These are phyloP conservation scores for Colletotrichum cereale DNA, from an alignment of 2,329 filamentous ascomycete species.

Conservation along the genomic window DNA sequence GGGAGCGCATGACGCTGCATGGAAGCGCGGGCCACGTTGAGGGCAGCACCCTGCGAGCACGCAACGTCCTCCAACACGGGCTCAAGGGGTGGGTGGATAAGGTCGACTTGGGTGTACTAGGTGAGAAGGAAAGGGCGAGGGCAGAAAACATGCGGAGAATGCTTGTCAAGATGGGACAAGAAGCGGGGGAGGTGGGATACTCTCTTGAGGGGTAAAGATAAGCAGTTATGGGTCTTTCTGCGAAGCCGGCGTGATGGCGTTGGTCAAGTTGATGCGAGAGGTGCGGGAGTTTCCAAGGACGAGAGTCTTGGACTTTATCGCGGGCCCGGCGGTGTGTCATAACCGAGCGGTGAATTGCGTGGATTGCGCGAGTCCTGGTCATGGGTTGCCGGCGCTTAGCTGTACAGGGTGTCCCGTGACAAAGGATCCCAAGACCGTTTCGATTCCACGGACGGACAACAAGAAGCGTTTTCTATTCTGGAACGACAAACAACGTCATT, in stretches of 20 bases:
- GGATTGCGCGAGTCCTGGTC: constrained; percentile 27
- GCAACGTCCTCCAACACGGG: constrained; percentile 82
- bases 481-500: constrained; percentile 9
- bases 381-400: constrained; percentile 30
- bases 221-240: constrained; percentile 19
- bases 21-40: constrained; percentile 75
- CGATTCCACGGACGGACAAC: neutral
- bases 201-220: constrained; percentile 60
- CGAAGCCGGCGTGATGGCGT: neutral
- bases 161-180: constrained; percentile 71
- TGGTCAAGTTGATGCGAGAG: constrained; percentile 8
- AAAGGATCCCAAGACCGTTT: neutral
- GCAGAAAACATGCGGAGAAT: constrained; percentile 75
- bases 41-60: constrained; percentile 68
- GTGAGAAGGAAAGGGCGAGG: constrained; percentile 56
- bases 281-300: constrained; percentile 24
- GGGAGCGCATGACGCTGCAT: constrained; percentile 78
- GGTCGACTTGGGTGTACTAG: constrained; percentile 66
- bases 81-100: constrained; percentile 74
- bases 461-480: neutral
- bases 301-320: constrained; percentile 14
- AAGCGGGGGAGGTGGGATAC: constrained; percentile 73
- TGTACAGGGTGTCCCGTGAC: constrained; percentile 20
- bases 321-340: constrained; percentile 37
- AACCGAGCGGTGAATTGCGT: constrained; percentile 29